These are phyloP conservation scores for Nemania sp. DNA, from an alignment of 2,329 filamentous ascomycete species.

Conservation along the genomic window DNA sequence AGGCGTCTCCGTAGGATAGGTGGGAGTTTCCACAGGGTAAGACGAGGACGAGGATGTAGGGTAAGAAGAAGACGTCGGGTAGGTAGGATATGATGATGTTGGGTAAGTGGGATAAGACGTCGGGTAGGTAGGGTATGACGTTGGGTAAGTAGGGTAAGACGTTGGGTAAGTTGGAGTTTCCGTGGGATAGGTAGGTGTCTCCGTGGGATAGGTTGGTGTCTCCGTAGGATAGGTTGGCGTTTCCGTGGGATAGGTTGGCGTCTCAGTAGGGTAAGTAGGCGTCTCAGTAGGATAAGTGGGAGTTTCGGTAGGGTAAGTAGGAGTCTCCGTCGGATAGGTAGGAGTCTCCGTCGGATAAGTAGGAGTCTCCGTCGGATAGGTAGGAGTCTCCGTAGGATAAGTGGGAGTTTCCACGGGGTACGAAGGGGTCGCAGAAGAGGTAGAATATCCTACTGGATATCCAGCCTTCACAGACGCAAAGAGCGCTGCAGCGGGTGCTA, in stretches of 20 bases:
- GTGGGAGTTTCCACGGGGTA: constrained; percentile 12
- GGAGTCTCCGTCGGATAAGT: constrained; percentile 11
- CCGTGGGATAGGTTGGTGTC: constrained; percentile 8
- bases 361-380: constrained; percentile 6
- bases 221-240: constrained; percentile 5
- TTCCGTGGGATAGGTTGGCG: background rate
- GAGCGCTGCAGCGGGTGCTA: constrained; percentile 41
- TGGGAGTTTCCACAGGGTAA: constrained; percentile 1
- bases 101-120: background rate
- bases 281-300: constrained; percentile 41
- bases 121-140: constrained; percentile 14
- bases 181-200: constrained; percentile 4
- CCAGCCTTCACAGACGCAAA: constrained; percentile 36
- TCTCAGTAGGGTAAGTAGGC: constrained; percentile 1
- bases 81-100: background rate
- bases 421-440: background rate
- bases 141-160: background rate
- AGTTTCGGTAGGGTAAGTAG: constrained; percentile 43
- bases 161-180: background rate
- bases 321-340: constrained; percentile 32
- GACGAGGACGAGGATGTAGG: too few species aligned
- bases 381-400: constrained; percentile 11
- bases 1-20: constrained; percentile 32
- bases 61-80: background rate
- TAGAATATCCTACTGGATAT: constrained; percentile 6